Base-by-base conservation (phyloP, 2,329 filamentous ascomycete species). In the Paecilomyces dactylethromorphus region DNA sequence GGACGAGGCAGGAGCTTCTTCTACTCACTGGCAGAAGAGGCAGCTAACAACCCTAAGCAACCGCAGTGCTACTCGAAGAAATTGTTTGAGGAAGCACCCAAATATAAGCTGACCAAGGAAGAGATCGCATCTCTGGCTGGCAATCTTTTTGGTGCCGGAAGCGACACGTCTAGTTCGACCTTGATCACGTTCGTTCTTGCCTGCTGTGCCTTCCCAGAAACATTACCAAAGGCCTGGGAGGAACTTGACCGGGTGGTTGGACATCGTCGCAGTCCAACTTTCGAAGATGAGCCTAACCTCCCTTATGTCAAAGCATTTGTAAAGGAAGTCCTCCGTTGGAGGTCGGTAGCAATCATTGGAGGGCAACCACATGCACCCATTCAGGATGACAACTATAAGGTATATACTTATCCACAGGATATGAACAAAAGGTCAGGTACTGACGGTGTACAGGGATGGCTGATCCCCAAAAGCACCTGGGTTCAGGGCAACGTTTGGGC, bases 21-120 rank as follows among this genome's bases (percentile, higher is more conserved):
- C 69, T 79, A 82, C 64, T 74, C 80, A 0, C 68, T 83, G 0
- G 81, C 81, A 5, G 74, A 81, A 59, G 81, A 83, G 65, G 80
- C 80, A 15, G 70, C 74, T 29, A 69, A 76, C 55, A 77, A 77
- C 39, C 65, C 69, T 60, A 58, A 69, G 56, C 66, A 75, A 54
- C 60, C 74, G 0, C 68, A 72, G 51, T 75, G 78, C 22, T 81
- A 81, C 62, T 75, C 74, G 54, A 79, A 78, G 61, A 74, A 74
- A 56, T 63, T 86, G 3, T 81, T 83, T 64, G 68, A 74, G 15
- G 80, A 82, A 64, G 68, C 72, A 15, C 68, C 74, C 1, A 79
- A 82, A 62, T 78, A 82, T 66, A 64, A 73, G 54, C 68, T 83
- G n/a, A 67, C 70, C 33, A 65, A 74, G 18, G 68, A 75, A 50